These are phyloP conservation scores for Aspergillus mulundensis DNA, from an alignment of 495 filamentous ascomycete species.

Conservation along the genomic window DNA sequence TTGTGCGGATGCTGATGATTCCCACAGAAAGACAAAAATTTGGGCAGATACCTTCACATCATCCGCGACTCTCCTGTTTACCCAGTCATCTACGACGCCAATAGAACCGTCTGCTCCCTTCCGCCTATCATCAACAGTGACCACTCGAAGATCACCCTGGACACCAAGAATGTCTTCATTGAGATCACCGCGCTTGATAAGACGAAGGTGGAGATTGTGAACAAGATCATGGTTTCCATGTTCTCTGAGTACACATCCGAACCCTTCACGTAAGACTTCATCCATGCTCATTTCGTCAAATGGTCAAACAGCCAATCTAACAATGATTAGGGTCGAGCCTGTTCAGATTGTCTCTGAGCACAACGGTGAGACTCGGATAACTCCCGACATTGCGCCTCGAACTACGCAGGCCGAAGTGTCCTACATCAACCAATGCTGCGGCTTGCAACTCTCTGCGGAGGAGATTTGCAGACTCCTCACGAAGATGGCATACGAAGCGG, in stretches of 20 bases:
- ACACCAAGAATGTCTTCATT: slow-evolving; percentile 91
- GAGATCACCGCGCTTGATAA: slow-evolving; percentile 96
- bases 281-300: neutral
- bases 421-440: slow-evolving; percentile 90
- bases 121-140: slow-evolving; percentile 98
- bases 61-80: slow-evolving; percentile 91
- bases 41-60: slow-evolving; percentile 82
- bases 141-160: slow-evolving; percentile 87
- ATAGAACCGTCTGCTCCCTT: slow-evolving; percentile 82
- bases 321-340: slow-evolving; percentile 64
- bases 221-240: slow-evolving; percentile 93
- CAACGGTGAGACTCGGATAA: slow-evolving; percentile 75
- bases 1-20: slow-evolving; percentile 8
- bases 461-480: slow-evolving; percentile 70
- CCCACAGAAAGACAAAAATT: slow-evolving; percentile 69
- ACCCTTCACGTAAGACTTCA: slow-evolving; percentile 62
- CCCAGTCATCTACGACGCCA: slow-evolving; percentile 91
- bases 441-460: slow-evolving; percentile 65
- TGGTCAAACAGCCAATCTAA: neutral
- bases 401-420: slow-evolving; percentile 76
- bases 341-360: slow-evolving; percentile 86
- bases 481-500: slow-evolving; percentile 81
- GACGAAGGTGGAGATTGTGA: slow-evolving; percentile 95
- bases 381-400: slow-evolving; percentile 73
- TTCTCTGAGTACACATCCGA: slow-evolving; percentile 90